phyloP scores from a whole-genome alignment of 805 yeast genomes.

The Brettanomyces anomalus region DNA sequence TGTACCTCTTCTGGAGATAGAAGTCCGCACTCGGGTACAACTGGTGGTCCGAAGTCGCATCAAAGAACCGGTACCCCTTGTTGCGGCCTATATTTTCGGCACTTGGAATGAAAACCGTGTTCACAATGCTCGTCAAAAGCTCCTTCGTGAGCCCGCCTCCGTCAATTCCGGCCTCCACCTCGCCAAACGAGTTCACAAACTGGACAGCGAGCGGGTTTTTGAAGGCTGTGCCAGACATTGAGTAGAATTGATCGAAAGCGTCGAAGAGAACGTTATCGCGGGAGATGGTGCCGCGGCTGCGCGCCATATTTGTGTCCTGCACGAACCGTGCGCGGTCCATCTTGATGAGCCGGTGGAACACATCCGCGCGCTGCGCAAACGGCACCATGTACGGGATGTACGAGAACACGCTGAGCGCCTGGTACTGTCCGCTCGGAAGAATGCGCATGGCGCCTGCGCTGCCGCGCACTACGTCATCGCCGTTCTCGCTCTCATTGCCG shows the following conservation, averaged over 20 bases:
- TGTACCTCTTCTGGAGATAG: slow-evolving; percentile 19
- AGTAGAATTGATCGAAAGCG: slow-evolving; percentile 53
- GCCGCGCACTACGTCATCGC: too few relatives aligned
- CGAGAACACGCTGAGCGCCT: slow-evolving; percentile 44
- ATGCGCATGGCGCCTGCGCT: slow-evolving; percentile 2
- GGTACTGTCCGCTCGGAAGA: slow-evolving; percentile 7
- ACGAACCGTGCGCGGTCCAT: slow-evolving; percentile 31
- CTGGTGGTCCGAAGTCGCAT: slow-evolving; percentile 42
- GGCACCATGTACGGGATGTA: slow-evolving; percentile 74
- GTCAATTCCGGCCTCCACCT: slow-evolving; percentile 79
- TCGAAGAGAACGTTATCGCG: slow-evolving; percentile 69
- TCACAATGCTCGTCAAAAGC: slow-evolving; percentile 63
- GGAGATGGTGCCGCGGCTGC: slow-evolving; percentile 44
- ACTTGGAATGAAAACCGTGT: slow-evolving; percentile 53
- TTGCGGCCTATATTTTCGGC: slow-evolving; percentile 15
- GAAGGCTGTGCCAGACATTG: slow-evolving; percentile 40
- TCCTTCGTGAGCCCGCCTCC: slow-evolving; percentile 97
- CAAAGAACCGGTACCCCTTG: slow-evolving; percentile 27
- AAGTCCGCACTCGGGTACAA: slow-evolving; percentile 64
- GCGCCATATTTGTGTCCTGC: slow-evolving; percentile 1
- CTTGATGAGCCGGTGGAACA: slow-evolving; percentile 57
- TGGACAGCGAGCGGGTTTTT: slow-evolving; percentile 53
- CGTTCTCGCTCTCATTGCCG: too few relatives aligned
- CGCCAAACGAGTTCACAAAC: slow-evolving; percentile 65
- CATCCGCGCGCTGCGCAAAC: slow-evolving; percentile 62